phyloP scores from a whole-genome alignment of 2,329 filamentous ascomycete genomes.

The Elsinoe necatrix region DNA sequence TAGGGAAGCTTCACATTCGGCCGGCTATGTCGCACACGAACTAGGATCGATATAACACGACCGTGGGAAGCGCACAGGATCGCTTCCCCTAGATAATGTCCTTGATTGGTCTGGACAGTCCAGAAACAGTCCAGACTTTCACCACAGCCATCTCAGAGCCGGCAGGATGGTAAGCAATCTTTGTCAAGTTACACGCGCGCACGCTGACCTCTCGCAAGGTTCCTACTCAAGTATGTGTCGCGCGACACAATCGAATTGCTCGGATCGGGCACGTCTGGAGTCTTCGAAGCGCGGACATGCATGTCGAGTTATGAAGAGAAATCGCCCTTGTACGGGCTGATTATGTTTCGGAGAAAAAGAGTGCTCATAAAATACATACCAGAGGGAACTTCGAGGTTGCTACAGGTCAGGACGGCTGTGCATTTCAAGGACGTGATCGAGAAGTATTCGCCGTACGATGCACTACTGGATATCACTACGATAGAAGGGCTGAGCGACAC shows the following conservation, averaged over 20 bases:
- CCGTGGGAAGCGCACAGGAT: not conserved
- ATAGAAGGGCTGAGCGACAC: conserved; percentile 78
- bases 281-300: conserved; percentile 70
- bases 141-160: conserved; percentile 70
- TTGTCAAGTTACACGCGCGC: conserved; percentile 13
- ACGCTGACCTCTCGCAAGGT: conserved; percentile 51
- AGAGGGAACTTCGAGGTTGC: conserved; percentile 77
- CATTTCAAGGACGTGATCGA: conserved; percentile 56
- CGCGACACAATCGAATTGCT: conserved; percentile 82
- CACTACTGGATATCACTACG: conserved; percentile 65
- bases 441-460: conserved; percentile 76
- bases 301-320: conserved; percentile 73
- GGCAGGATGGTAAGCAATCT: conserved; percentile 78
- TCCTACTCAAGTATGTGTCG: conserved; percentile 82
- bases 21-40: not conserved
- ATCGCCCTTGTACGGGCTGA: conserved; percentile 83
- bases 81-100: conserved; percentile 55
- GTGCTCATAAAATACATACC: conserved; percentile 89
- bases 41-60: not conserved
- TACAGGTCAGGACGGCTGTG: conserved; percentile 80
- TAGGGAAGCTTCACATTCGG: not conserved
- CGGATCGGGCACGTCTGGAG: conserved; percentile 67
- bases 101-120: conserved; percentile 85
- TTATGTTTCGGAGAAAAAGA: conserved; percentile 82
- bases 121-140: conserved; percentile 74